phyloP scores from a whole-genome alignment of 2,329 filamentous ascomycete genomes.

The Dactylellina drechsleri region DNA sequence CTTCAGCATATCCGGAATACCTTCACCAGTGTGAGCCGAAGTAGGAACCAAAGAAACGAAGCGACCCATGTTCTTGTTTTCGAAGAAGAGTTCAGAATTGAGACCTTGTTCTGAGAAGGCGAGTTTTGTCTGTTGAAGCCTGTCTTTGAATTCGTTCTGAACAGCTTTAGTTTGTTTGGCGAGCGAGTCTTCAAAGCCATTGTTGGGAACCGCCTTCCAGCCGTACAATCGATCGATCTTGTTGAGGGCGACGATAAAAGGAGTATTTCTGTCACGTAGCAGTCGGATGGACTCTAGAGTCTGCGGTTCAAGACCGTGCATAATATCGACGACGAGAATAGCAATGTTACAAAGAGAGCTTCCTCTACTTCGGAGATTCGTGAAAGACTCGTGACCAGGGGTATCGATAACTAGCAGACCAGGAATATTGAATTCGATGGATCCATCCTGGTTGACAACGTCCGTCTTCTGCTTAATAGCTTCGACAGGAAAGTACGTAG shows the following conservation, averaged over 20 bases:
- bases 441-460: conserved; percentile 89
- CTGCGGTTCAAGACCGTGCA: conserved; percentile 98
- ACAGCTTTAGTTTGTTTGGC: conserved; percentile 90
- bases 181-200: conserved; percentile 94
- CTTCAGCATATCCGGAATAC: conserved; percentile 98
- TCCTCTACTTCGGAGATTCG: conserved; percentile 93
- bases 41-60: conserved; percentile 97
- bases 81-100: conserved; percentile 95
- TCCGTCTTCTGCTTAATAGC: conserved; percentile 90
- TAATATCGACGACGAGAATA: conserved; percentile 98
- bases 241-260: conserved; percentile 98
- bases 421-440: conserved; percentile 96
- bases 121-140: conserved; percentile 88
- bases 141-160: conserved; percentile 91
- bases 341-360: conserved; percentile 99
- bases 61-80: conserved; percentile 97
- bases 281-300: conserved; percentile 97
- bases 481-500: conserved; percentile 97
- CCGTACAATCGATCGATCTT: conserved; percentile 99
- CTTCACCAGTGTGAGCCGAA: conserved; percentile 97
- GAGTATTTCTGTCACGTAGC: conserved; percentile 90
- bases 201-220: conserved; percentile 99
- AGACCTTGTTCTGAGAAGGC: conserved; percentile 96
- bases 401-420: conserved; percentile 97
- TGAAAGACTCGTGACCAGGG: conserved; percentile 99